Base-by-base conservation (phyloP, 805 yeast species). In the Candida sakaeoensis region DNA sequence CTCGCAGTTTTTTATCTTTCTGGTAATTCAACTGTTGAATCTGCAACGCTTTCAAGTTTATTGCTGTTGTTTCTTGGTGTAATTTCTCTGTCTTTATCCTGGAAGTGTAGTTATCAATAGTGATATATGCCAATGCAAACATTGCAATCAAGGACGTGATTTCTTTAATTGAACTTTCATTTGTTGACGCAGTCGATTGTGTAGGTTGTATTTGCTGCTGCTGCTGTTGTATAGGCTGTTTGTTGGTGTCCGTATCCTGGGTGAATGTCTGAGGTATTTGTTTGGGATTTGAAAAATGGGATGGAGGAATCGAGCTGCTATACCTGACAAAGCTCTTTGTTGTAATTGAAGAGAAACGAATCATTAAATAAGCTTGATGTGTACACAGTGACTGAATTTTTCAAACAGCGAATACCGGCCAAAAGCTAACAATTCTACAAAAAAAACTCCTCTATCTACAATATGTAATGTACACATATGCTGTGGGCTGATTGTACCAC, bases 1-100 rank as follows among this genome's bases (percentile, higher is more conserved):
- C 82, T 37, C 74, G 63, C 52, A 74, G 73, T 58, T 74, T 75
- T 42, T 75, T 64, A 33, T 72, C 74, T 21, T 67, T 69, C 35
- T 72, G 67, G 53, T 70, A 72, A 48, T 74, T 75, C 31, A 70
- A 65, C 50, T 79, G 76, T 41, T 68, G 71, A 12, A 62, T 50
- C 43, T 67, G 69, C 34, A 66, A 48, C 1, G 68, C 59, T 38
- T 66, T 63, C 26, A 61, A 39, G 45, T 67, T 63, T 23, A 66
- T 57, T 15, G 70, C 62, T 3, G 65, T 54, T 16, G 66, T 54
- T 42, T 67, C 72, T 16, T 49, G 54, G 28, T 52, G 51, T 4
- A 54, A 36, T 44, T 66, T 65, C 33, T 52, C 75, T 41, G 74
- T 48, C 34, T 53, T 57, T 12, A 66, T 49, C 19, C 79, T 57